Evolutionary conservation across 2,329 filamentous ascomycete genomes (phyloP).

Genomic region (Colletotrichum agaves): DNA sequence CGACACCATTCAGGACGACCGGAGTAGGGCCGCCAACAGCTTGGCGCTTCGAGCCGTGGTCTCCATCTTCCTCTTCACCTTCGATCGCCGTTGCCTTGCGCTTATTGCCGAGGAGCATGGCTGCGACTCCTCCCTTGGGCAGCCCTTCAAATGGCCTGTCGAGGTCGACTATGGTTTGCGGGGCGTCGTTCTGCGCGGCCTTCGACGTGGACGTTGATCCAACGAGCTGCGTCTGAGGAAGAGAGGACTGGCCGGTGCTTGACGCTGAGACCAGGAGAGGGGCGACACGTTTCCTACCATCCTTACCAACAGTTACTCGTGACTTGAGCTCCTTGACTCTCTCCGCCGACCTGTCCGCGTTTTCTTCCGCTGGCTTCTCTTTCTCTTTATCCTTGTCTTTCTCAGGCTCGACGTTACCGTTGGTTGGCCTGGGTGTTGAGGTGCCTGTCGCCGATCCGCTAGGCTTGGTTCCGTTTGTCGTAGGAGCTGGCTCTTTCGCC

Average conservation of each 20-base stretch:
- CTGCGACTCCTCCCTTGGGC: conserved; percentile 86
- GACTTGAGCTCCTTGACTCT: conserved; percentile 78
- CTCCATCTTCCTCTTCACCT: conserved; percentile 76
- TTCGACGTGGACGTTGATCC: conserved; percentile 74
- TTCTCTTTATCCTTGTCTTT: conserved; percentile 48
- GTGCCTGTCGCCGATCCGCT: conserved; percentile 45
- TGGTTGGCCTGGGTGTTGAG: conserved; percentile 52
- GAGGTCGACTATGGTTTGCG: conserved; percentile 86
- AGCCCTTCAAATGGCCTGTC: conserved; percentile 94
- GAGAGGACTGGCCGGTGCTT: conserved; percentile 84
- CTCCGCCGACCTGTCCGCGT: conserved; percentile 63
- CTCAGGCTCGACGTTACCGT: conserved; percentile 50
- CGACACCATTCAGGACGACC: conserved; percentile 79
- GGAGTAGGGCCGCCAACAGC: conserved; percentile 76
- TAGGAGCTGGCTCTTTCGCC: conserved; percentile 59
- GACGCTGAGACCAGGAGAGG: conserved; percentile 92
- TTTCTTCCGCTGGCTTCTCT: conserved; percentile 54
- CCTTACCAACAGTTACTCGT: conserved; percentile 92
- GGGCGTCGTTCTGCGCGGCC: conserved; percentile 73
- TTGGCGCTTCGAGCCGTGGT: conserved; percentile 61
- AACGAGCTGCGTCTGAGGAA: conserved; percentile 89
- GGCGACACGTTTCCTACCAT: conserved; percentile 95
- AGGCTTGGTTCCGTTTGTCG: conserved; percentile 63
- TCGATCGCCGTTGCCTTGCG: conserved; percentile 81
- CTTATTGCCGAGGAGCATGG: conserved; percentile 93